phyloP scores from a whole-genome alignment of 2,329 filamentous ascomycete species.

The Arthroderma sp. region DNA sequence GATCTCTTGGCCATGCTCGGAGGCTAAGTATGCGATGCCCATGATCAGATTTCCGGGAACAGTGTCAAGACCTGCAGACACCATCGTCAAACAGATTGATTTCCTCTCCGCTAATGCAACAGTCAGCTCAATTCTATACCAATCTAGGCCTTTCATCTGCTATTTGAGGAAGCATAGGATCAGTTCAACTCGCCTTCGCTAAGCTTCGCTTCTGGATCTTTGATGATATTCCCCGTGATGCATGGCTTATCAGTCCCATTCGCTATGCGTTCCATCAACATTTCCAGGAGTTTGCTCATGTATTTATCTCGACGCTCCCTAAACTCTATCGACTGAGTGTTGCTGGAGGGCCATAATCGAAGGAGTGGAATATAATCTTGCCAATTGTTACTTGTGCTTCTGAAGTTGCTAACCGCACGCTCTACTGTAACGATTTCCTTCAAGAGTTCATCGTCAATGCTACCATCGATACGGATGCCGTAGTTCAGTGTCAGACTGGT shows the following conservation, averaged over 20 bases:
- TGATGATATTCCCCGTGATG: constrained; percentile 58
- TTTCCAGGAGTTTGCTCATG: constrained; percentile 46
- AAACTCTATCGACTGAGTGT: constrained; percentile 52
- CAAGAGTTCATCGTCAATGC: constrained; percentile 54
- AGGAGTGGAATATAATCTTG: constrained; percentile 73
- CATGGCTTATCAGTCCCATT: constrained; percentile 56
- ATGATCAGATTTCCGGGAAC: constrained; percentile 69
- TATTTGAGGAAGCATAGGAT: not conserved
- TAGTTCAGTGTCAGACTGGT: constrained; percentile 69
- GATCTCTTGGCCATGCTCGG: constrained; percentile 53
- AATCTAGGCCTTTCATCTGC: constrained; percentile 11
- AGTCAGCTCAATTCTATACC: constrained; percentile 31
- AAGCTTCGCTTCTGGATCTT: constrained; percentile 57
- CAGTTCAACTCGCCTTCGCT: constrained; percentile 43
- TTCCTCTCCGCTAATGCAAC: constrained; percentile 54
- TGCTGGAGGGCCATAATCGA: constrained; percentile 51
- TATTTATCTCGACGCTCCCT: constrained; percentile 57
- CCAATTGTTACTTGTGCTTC: constrained; percentile 72
- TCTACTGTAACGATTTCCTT: constrained; percentile 66
- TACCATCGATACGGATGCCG: constrained; percentile 61
- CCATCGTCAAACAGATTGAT: constrained; percentile 71
- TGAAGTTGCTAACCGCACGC: constrained; percentile 60
- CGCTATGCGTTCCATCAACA: constrained; percentile 49
- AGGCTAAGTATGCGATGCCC: constrained; percentile 65
- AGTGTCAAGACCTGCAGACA: constrained; percentile 69